Conservation (phyloP, 2,329 filamentous ascomycete genomes). For the Xylaria sp. region DNA sequence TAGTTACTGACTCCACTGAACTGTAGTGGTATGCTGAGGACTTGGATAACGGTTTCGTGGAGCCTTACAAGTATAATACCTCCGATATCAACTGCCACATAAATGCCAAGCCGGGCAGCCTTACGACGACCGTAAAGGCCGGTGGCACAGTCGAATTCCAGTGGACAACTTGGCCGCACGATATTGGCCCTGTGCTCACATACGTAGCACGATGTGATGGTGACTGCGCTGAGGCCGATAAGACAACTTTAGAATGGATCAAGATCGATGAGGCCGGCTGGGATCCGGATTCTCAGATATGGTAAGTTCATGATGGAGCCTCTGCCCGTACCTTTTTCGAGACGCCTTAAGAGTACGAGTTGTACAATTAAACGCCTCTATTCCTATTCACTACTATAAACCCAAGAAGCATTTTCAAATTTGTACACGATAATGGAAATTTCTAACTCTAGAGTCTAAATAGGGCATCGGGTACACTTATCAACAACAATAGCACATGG, state of each 20-base stretch:
- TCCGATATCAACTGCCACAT: slow-evolving; percentile 53
- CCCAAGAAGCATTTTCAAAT: too few species aligned
- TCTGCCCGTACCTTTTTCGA: not conserved
- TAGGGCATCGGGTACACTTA: slow-evolving; percentile 54
- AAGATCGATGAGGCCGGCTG: slow-evolving; percentile 47
- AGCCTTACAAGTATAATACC: slow-evolving; percentile 45
- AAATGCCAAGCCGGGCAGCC: slow-evolving; percentile 45
- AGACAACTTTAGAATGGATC: slow-evolving; percentile 42
- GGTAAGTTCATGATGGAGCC: not conserved
- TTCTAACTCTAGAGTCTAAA: not conserved
- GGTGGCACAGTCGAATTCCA: slow-evolving; percentile 48
- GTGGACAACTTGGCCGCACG: slow-evolving; percentile 50
- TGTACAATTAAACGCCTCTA: too few species aligned
- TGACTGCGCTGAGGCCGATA: slow-evolving; percentile 21
- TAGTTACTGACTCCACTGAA: too few species aligned
- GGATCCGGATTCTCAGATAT: slow-evolving; percentile 38
- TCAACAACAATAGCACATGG: slow-evolving; percentile 59
- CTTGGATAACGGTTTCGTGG: slow-evolving; percentile 55
- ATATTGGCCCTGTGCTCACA: slow-evolving; percentile 51
- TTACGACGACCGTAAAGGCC: slow-evolving; percentile 40
- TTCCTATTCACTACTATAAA: too few species aligned
- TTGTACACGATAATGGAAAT: too few species aligned
- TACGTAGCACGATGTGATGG: slow-evolving; percentile 49
- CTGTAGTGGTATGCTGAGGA: slow-evolving; percentile 46
- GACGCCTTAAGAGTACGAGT: too few species aligned